phyloP scores from a whole-genome alignment of 768 basidiomycete genomes.

The Dioszegia hungarica region DNA sequence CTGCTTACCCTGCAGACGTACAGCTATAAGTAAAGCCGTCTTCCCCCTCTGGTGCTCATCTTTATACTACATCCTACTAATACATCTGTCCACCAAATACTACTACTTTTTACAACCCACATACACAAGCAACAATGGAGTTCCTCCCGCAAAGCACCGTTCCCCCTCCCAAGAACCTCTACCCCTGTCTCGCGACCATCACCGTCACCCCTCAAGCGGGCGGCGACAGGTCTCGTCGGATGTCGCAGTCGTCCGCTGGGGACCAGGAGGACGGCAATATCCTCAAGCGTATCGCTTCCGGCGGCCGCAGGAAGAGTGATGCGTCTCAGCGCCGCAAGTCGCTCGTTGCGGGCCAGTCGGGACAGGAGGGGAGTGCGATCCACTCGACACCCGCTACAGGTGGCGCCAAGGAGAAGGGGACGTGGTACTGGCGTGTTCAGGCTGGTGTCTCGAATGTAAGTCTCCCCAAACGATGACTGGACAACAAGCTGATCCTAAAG shows the following conservation, averaged over 20 bases:
- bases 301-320: conserved; percentile 27
- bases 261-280: conserved; percentile 22
- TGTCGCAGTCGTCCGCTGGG: conserved; percentile 21
- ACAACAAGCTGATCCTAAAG: conserved; percentile 1
- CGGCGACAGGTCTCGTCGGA: conserved; percentile 16
- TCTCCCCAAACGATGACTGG: neutral
- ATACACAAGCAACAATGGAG: conserved; percentile 17
- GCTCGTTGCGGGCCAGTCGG: neutral
- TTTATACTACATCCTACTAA: no score
- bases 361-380: conserved; percentile 6
- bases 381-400: neutral
- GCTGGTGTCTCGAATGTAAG: conserved; percentile 39
- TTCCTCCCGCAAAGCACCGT: conserved; percentile 15
- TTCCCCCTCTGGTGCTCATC: no score
- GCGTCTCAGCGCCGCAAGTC: conserved; percentile 1
- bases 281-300: conserved; percentile 31
- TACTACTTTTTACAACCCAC: no score
- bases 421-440: conserved; percentile 42
- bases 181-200: conserved; percentile 37
- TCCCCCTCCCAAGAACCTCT: conserved; percentile 34
- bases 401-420: conserved; percentile 18
- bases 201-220: conserved; percentile 19
- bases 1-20: no score
- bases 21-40: no score
- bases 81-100: no score